These are phyloP conservation scores for Plasmodium adleri DNA, from an alignment of 169 alveolate species.

Conservation along the genomic window DNA sequence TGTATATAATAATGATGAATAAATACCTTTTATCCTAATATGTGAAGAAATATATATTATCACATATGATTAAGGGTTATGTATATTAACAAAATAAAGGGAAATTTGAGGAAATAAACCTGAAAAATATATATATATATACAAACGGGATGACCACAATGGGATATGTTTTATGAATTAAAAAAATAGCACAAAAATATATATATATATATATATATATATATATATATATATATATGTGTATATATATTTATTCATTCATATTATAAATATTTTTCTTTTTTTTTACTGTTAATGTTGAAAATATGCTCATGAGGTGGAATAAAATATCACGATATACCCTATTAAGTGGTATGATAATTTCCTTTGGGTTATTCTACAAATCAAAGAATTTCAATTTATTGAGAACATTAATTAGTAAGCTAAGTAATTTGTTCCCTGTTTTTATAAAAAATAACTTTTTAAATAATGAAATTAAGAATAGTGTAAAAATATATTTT, in stretches of 20 bases:
- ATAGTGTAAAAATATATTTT: slow-evolving; percentile 78
- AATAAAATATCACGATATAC: slow-evolving; percentile 21
- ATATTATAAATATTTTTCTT: neutral
- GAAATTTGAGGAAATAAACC: too few relatives aligned
- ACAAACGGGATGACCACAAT: too few relatives aligned
- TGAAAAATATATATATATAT: too few relatives aligned
- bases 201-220: neutral
- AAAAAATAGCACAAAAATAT: neutral
- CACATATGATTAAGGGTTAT: too few relatives aligned
- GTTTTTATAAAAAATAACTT: neutral
- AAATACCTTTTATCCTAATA: too few relatives aligned
- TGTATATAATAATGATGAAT: too few relatives aligned
- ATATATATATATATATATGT: neutral
- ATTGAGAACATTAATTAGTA: slow-evolving; percentile 2
- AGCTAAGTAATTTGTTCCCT: neutral
- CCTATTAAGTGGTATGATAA: neutral
- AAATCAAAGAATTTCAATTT: neutral
- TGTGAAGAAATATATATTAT: too few relatives aligned
- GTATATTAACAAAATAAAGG: too few relatives aligned
- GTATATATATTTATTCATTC: neutral
- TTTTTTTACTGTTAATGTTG: neutral
- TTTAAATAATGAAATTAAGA: slow-evolving; percentile 27
- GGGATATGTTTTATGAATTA: too few relatives aligned
- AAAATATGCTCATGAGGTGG: slow-evolving; percentile 10
- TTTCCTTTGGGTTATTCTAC: neutral